These are phyloP conservation scores for Trichoderma sp. DNA, from an alignment of 2,329 filamentous ascomycete species.

Conservation along the genomic window DNA sequence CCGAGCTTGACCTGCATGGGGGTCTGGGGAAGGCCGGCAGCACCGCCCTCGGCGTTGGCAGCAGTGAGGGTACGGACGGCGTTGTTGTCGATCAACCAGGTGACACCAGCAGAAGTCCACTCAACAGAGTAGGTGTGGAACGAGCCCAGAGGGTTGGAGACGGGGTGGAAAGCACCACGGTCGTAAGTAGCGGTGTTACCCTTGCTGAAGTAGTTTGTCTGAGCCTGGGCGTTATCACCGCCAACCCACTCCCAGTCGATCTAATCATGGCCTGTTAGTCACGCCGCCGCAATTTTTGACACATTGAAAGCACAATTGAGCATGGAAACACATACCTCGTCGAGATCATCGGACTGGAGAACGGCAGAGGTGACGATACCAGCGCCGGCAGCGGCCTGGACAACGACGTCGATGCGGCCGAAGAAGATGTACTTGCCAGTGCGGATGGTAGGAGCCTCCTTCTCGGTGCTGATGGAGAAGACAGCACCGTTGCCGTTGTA, in stretches of 20 bases:
- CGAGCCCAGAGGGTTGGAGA: slow-evolving; percentile 46
- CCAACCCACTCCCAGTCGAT: slow-evolving; percentile 97
- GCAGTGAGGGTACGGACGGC: slow-evolving; percentile 60
- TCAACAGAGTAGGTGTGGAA: slow-evolving; percentile 66
- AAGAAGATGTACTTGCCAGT: slow-evolving; percentile 95
- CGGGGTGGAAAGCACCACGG: slow-evolving; percentile 61
- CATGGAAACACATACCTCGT: slow-evolving; percentile 40
- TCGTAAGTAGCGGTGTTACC: slow-evolving; percentile 68
- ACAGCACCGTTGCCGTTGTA: slow-evolving; percentile 51
- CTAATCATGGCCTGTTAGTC: slow-evolving; percentile 37
- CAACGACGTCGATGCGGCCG: slow-evolving; percentile 74
- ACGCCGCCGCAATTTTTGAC: not conserved
- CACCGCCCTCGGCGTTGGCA: slow-evolving; percentile 54
- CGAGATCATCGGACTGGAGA: slow-evolving; percentile 83
- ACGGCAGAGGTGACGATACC: slow-evolving; percentile 91
- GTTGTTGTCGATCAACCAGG: slow-evolving; percentile 62
- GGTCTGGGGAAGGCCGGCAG: slow-evolving; percentile 62
- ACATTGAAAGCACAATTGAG: too few species aligned
- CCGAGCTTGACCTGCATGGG: slow-evolving; percentile 70
- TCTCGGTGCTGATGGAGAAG: slow-evolving; percentile 65
- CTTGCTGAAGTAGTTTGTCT: slow-evolving; percentile 82
- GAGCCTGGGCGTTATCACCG: slow-evolving; percentile 62
- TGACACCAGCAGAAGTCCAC: slow-evolving; percentile 62
- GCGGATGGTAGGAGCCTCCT: slow-evolving; percentile 68
- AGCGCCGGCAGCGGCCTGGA: slow-evolving; percentile 74